Conservation (phyloP, 2,329 filamentous ascomycete genomes). For the Dryadomyces quercivorus region DNA sequence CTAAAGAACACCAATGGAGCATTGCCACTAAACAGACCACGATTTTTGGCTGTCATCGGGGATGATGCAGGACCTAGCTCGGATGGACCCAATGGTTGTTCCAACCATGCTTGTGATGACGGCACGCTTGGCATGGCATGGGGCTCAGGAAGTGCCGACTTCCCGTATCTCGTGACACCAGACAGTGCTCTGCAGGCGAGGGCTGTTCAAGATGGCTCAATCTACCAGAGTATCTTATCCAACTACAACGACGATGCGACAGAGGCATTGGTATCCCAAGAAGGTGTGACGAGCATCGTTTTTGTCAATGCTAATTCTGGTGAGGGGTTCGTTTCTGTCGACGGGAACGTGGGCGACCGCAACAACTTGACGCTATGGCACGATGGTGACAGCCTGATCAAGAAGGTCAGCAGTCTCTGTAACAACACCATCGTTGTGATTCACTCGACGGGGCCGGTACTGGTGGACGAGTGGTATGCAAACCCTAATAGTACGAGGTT, state of each 20-base stretch:
- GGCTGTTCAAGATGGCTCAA: slow-evolving; percentile 44
- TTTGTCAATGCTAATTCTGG: slow-evolving; percentile 83
- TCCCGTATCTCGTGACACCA: slow-evolving; percentile 66
- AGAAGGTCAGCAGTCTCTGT: slow-evolving; percentile 64
- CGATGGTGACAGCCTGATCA: slow-evolving; percentile 66
- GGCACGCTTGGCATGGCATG: slow-evolving; percentile 64
- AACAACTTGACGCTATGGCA: slow-evolving; percentile 89
- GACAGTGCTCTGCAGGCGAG: slow-evolving; percentile 55
- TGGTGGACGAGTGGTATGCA: slow-evolving; percentile 63
- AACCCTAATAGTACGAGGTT: slow-evolving; percentile 62
- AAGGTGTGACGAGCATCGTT: slow-evolving; percentile 63
- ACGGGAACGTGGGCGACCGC: slow-evolving; percentile 76
- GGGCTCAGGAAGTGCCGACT: slow-evolving; percentile 64
- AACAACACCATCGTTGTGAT: slow-evolving; percentile 89
- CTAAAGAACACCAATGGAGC: slow-evolving; percentile 71
- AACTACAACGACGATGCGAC: slow-evolving; percentile 53
- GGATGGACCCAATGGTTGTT: slow-evolving; percentile 67
- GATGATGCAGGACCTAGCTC: slow-evolving; percentile 69
- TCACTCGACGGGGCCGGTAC: slow-evolving; percentile 70
- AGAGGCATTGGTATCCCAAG: slow-evolving; percentile 44
- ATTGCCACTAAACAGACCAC: slow-evolving; percentile 69
- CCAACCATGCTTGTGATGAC: slow-evolving; percentile 48
- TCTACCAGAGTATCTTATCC: slow-evolving; percentile 54
- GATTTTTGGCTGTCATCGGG: slow-evolving; percentile 65
- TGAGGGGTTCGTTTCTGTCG: slow-evolving; percentile 75